A percentile compares a stretch with the other conserved stretches of the same genome.
phyloP scores from a whole-genome alignment of 2,329 filamentous ascomycete genomes.

The Nemania bipapillata region DNA sequence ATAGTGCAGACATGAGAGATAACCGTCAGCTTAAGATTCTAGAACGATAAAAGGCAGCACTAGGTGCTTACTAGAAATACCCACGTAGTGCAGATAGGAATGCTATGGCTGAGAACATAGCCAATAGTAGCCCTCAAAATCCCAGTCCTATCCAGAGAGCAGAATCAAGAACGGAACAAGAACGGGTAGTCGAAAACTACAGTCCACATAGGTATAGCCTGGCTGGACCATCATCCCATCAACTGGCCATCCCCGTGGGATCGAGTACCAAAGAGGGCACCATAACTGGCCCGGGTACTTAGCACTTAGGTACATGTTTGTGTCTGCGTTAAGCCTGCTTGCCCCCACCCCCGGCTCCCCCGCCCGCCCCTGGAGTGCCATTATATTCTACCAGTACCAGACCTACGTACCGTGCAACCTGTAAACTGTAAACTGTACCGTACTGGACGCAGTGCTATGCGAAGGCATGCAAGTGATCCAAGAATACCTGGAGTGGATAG shows the following conservation, averaged over 20 bases:
- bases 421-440: too few relatives aligned
- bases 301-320: not conserved
- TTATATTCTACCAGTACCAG: not conserved
- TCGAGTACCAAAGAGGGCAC: not conserved
- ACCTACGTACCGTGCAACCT: too few relatives aligned
- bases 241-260: not conserved
- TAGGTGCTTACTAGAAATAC: slow-evolving; percentile 1
- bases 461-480: too few relatives aligned
- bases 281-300: not conserved
- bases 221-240: not conserved
- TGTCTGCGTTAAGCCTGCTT: too few relatives aligned
- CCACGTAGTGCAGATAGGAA: slow-evolving; percentile 2
- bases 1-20: slow-evolving; percentile 4
- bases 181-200: not conserved
- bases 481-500: too few relatives aligned
- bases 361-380: not conserved
- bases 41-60: slow-evolving; percentile 17
- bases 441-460: too few relatives aligned
- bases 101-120: slow-evolving; percentile 16
- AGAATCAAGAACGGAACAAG: slow-evolving; percentile 5
- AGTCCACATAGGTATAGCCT: not conserved
- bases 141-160: not conserved
- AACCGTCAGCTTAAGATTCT: slow-evolving; percentile 32
- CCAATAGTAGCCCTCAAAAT: slow-evolving; percentile 20
- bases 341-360: not conserved